Conservation (phyloP, 1,284 basidiomycete genomes). For the Ustilago trichophora region DNA sequence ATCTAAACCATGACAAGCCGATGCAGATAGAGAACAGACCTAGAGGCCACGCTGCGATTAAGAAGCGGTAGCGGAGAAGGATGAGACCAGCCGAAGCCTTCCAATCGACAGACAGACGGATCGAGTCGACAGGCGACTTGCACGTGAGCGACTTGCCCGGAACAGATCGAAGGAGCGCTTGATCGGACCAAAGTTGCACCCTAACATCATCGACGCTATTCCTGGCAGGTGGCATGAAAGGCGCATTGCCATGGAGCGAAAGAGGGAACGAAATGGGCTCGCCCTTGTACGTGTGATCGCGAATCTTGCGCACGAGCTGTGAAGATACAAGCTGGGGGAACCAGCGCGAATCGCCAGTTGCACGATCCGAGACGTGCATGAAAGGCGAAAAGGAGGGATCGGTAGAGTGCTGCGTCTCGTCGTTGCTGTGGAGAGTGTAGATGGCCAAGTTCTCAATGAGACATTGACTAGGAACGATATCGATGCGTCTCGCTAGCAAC, state of each 20-base stretch:
- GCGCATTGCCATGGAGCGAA: constrained; percentile 56
- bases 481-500: constrained; percentile 47
- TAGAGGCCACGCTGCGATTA: constrained; percentile 50
- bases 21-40: constrained; percentile 40
- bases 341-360: constrained; percentile 55
- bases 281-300: constrained; percentile 6
- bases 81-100: constrained; percentile 52
- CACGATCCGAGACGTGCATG: constrained; percentile 41
- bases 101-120: constrained; percentile 54
- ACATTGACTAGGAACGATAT: constrained; percentile 38
- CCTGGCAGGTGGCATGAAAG: constrained; percentile 54
- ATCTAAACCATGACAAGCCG: constrained; percentile 28
- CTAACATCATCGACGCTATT: constrained; percentile 21
- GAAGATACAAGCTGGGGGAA: constrained; percentile 42
- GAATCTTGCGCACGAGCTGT: constrained; percentile 14
- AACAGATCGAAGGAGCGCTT: constrained; percentile 12
- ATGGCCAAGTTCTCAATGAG: constrained; percentile 18
- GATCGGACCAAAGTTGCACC: constrained; percentile 57
- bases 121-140: constrained; percentile 24
- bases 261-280: constrained; percentile 30
- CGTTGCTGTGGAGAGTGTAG: constrained; percentile 20
- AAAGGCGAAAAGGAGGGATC: constrained; percentile 49
- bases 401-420: constrained; percentile 7
- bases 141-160: constrained; percentile 13
- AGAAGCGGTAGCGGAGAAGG: constrained; percentile 57